These are phyloP conservation scores for Grifola frondosa DNA, from an alignment of 1,284 basidiomycete species.

Conservation along the genomic window DNA sequence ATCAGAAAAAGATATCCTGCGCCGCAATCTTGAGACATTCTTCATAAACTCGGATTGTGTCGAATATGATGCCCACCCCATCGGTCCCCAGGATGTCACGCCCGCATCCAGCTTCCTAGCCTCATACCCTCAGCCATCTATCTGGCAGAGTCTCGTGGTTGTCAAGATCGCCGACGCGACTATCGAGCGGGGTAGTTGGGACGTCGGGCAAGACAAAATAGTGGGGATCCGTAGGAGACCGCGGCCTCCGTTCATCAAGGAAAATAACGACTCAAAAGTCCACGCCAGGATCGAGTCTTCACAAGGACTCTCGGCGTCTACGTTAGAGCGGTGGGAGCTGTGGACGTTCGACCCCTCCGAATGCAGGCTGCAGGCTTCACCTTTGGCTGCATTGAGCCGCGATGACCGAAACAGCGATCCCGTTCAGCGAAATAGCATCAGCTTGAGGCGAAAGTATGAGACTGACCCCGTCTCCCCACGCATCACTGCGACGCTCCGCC, in stretches of 20 bases:
- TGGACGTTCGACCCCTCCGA: conserved; percentile 69
- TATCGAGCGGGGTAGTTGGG: conserved; percentile 77
- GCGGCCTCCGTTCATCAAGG: conserved; percentile 42
- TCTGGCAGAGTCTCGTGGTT: conserved; percentile 57
- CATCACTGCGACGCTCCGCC: conserved; percentile 7
- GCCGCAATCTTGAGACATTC: conserved; percentile 52
- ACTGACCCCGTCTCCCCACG: conserved; percentile 14
- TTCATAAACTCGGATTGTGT: conserved; percentile 51
- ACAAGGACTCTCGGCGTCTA: conserved; percentile 56
- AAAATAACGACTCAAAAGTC: conserved; percentile 19
- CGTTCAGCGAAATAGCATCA: no score
- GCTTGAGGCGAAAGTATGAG: conserved; percentile 9
- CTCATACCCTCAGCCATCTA: conserved; percentile 29
- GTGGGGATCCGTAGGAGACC: conserved; percentile 67
- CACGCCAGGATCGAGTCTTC: conserved; percentile 20
- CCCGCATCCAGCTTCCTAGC: conserved; percentile 27
- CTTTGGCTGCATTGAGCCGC: conserved; percentile 46
- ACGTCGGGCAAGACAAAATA: conserved; percentile 49
- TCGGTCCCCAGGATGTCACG: conserved; percentile 41
- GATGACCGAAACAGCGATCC: conserved; percentile 19
- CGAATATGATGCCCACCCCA: conserved; percentile 38
- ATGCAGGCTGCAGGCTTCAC: conserved; percentile 46
- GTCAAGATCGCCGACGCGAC: conserved; percentile 54
- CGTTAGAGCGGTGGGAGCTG: conserved; percentile 76
- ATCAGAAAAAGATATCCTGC: conserved; percentile 60